Percentiles rank a stretch among this genome's conserved stretches.
These are phyloP conservation scores for Centaurea solstitialis DNA, from an alignment of 129 eudicot species.

Conservation along the genomic window DNA sequence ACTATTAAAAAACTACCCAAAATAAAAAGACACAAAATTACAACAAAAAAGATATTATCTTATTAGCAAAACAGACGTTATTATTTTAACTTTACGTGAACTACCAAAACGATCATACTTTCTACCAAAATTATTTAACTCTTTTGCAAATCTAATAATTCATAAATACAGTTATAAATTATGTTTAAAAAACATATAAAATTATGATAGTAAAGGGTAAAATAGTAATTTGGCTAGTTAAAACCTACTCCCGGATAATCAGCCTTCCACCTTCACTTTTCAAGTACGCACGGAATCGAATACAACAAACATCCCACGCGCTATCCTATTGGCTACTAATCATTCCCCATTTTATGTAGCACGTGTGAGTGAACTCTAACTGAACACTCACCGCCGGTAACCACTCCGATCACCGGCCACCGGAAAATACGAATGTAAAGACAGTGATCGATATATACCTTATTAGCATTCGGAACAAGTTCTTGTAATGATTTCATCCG, in stretches of 20 bases:
- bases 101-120: not conserved
- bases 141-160: not conserved
- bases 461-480: constrained; percentile 86
- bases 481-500: constrained; percentile 85
- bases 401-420: constrained; percentile 8
- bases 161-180: not conserved
- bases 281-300: constrained; percentile 43
- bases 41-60: not conserved
- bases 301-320: constrained; percentile 21
- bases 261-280: constrained; percentile 36
- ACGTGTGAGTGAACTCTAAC: constrained; percentile 15
- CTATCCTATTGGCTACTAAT: constrained; percentile 17
- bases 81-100: not conserved
- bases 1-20: no score
- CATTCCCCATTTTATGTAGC: not conserved
- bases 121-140: no score
- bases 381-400: constrained; percentile 15
- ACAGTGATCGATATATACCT: constrained; percentile 36
- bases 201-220: not conserved
- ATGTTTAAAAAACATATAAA: not conserved
- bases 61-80: not conserved
- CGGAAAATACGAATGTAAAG: not conserved
- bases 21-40: not conserved
- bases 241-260: constrained; percentile 32
- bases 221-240: constrained; percentile 7